Conservation (phyloP, 192 early-diverging fungal species). For the Coemansia sp. region DNA sequence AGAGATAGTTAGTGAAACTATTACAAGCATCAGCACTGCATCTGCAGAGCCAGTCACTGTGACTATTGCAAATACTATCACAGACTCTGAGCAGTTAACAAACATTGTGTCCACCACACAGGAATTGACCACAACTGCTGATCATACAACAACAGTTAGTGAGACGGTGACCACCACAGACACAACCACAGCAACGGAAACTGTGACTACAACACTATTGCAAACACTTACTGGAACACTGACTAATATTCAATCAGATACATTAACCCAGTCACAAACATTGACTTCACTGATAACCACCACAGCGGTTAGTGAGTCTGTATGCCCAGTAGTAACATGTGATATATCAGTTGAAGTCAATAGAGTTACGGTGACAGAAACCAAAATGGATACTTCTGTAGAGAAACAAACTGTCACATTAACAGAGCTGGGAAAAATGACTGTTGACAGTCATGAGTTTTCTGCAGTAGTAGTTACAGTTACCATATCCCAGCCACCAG, state of each 20-base stretch:
- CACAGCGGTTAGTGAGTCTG: not conserved
- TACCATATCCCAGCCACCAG: not conserved
- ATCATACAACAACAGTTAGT: constrained; percentile 3
- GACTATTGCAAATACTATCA: not conserved
- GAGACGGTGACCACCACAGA: not conserved
- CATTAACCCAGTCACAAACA: not conserved
- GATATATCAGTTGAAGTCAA: not conserved
- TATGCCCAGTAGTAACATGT: constrained; percentile 2
- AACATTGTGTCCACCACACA: not conserved
- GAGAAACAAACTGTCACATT: not conserved
- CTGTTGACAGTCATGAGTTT: not conserved
- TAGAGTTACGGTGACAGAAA: not conserved
- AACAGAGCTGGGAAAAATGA: not conserved
- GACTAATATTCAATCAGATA: no score
- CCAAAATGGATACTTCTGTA: not conserved
- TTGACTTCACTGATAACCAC: not conserved
- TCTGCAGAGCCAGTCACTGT: not conserved
- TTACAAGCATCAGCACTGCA: not conserved
- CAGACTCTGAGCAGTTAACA: not conserved
- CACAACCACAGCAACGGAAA: not conserved
- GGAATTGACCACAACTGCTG: not conserved
- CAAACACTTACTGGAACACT: not conserved
- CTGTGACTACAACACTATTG: not conserved
- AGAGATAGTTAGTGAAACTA: not conserved
- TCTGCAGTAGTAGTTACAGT: not conserved